Evolutionary conservation across 2,329 filamentous ascomycete species (phyloP).

Genomic region (Cordyceps pruinosa): DNA sequence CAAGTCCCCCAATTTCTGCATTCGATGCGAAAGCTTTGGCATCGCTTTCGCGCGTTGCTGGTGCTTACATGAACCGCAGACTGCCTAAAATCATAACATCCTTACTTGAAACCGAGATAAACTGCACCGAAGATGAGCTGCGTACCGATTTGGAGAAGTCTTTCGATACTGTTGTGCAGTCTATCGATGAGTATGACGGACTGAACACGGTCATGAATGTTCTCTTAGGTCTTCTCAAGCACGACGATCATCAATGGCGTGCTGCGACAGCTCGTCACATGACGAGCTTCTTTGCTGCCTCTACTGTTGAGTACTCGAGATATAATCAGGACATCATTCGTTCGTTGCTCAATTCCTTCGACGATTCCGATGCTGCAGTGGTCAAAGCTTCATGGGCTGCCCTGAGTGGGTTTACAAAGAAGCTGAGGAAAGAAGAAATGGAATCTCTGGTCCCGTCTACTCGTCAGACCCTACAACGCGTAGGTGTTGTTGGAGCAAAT

Average conservation of each 20-base stretch:
- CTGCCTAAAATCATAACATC: constrained; percentile 87
- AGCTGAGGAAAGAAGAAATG: constrained; percentile 95
- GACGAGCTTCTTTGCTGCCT: constrained; percentile 74
- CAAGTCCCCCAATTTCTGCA: constrained; percentile 79
- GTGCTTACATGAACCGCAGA: constrained; percentile 82
- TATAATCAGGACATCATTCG: constrained; percentile 96
- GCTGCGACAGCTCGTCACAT: constrained; percentile 72
- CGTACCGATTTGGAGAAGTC: constrained; percentile 66
- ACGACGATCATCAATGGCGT: constrained; percentile 83
- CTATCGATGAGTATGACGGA: constrained; percentile 92
- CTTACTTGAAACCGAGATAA: constrained; percentile 86
- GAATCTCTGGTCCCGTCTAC: constrained; percentile 84
- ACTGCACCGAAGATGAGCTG: constrained; percentile 66
- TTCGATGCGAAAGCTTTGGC: constrained; percentile 95
- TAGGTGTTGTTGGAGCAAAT: constrained; percentile 79
- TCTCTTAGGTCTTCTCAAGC: constrained; percentile 78
- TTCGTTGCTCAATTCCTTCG: constrained; percentile 83
- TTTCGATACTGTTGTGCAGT: constrained; percentile 84
- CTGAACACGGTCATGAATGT: constrained; percentile 94
- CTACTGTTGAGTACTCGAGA: constrained; percentile 82
- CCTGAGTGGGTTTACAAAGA: constrained; percentile 79
- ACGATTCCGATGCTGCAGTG: constrained; percentile 74
- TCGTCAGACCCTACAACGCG: constrained; percentile 75
- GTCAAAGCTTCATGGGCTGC: constrained; percentile 87
- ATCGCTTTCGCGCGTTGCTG: constrained; percentile 86